A percentile compares a stretch with the other conserved stretches of the same genome.
phyloP scores from a whole-genome alignment of 371 early-diverging fungal species.

The Lichtheimia corymbifera region DNA sequence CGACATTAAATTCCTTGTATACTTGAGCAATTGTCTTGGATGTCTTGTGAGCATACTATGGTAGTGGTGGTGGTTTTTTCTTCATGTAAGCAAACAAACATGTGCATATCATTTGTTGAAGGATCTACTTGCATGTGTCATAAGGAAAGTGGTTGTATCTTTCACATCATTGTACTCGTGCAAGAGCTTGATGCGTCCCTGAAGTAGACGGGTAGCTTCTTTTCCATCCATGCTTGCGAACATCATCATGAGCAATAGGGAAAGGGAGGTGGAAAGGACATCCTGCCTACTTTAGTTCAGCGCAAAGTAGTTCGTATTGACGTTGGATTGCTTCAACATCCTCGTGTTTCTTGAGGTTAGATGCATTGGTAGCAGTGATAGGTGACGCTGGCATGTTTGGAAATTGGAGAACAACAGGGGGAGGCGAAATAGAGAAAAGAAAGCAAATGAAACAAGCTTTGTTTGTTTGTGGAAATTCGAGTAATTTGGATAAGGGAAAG shows the following conservation, averaged over 20 bases:
- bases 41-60: slow-evolving; percentile 14
- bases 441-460: not conserved
- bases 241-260: not conserved
- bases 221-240: slow-evolving; percentile 13
- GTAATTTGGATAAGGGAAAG: no score
- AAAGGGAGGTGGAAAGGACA: not conserved
- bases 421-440: not conserved
- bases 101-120: not conserved
- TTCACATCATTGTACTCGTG: slow-evolving; percentile 26
- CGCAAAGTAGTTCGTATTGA: not conserved
- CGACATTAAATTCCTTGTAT: slow-evolving; percentile 1
- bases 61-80: not conserved
- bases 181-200: slow-evolving; percentile 14
- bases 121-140: slow-evolving; percentile 10
- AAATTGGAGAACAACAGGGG: no score
- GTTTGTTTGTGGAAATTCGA: not conserved
- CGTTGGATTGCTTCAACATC: not conserved
- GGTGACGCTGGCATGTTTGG: no score
- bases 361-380: no score
- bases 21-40: slow-evolving; percentile 5
- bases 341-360: not conserved
- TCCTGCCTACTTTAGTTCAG: slow-evolving; percentile 2
- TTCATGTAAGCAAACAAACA: not conserved
- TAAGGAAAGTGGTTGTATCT: slow-evolving; percentile 13
- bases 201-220: slow-evolving; percentile 6